Evolutionary conservation across 176 grass and related monocot species (phyloP).

Genomic region (Typha latifolia): DNA sequence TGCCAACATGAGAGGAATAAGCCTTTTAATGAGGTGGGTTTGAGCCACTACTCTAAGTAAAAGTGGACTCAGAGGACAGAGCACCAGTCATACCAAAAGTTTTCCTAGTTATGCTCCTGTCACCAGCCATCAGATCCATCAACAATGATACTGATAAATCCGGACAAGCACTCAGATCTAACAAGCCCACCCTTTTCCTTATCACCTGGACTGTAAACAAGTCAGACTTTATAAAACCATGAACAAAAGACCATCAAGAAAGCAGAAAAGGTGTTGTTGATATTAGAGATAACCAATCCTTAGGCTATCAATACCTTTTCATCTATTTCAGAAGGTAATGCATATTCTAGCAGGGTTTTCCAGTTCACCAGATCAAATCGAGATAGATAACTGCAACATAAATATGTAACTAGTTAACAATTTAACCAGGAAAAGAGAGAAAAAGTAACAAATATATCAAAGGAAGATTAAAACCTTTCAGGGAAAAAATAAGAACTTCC

Average conservation of each 20-base stretch:
- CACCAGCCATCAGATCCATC: conserved; percentile 55
- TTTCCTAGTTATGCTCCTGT: conserved; percentile 58
- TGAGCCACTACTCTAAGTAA: no score
- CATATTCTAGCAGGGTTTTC: conserved; percentile 74
- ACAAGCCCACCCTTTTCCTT: conserved; percentile 50
- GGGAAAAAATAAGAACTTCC: conserved; percentile 55
- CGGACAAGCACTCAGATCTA: conserved; percentile 59
- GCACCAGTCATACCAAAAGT: conserved; percentile 66
- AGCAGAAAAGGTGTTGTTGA: background rate
- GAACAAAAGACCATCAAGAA: background rate
- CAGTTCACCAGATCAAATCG: conserved; percentile 76
- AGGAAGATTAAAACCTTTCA: conserved; percentile 46
- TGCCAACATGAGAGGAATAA: no score
- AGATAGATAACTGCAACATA: conserved; percentile 55
- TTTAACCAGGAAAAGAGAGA: conserved; percentile 10
- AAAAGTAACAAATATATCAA: conserved; percentile 10
- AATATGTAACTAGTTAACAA: background rate
- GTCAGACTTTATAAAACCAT: conserved; percentile 59
- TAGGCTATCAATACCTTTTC: conserved; percentile 50
- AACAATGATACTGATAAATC: conserved; percentile 51
- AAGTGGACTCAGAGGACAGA: conserved; percentile 1
- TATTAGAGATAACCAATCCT: conserved; percentile 14
- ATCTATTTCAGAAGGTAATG: conserved; percentile 36
- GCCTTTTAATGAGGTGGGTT: no score
- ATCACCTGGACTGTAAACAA: conserved; percentile 99